Evolutionary conservation across 2,329 filamentous ascomycete genomes (phyloP), one percentile per base, ranked within the genome.

Genomic region (Penicillium paneum): DNA sequence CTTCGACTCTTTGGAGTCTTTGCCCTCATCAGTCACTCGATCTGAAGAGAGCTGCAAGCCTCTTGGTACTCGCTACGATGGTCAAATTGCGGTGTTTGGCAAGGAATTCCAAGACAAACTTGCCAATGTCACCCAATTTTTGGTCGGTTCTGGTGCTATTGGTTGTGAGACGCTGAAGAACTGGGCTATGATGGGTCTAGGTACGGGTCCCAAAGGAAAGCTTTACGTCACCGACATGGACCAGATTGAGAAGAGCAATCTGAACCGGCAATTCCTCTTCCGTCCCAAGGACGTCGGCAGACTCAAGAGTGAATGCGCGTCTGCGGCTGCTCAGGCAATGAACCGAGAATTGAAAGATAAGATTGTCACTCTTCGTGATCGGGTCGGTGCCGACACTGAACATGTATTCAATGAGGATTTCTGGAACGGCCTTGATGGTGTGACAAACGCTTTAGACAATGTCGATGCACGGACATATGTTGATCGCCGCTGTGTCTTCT

Each of bases 141-240:
- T 99, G 52, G 94, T 99, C 54, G 94, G 94, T 64, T 91, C 94
- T 43, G 94, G 94, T 66, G 94, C 95, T 60, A 99, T 99, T 72
- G 94, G 94, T 42, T 99, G 94, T 69, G 94, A 99, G 71, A 99
- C 97, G 89, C 79, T 99, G 64, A 99, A 99, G 84, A 97, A 97
- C 75, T 99, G 94, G 92, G 93, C 95, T 34, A 95, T 99, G 92
- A 96, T 97, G 72, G 94, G 94, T 63, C 80, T 99, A 29, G 93
- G 88, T 41, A 90, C 89, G 42, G 94, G 94, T 4, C 90, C 91
- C 3, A 83, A 91, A 45, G 94, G 94, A 66, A 88, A 89, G 74
- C 95, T 99, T 67, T 90, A 80, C 55, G 89, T 99, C 46, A 97
- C 95, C 13, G 94, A 99, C 71, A 97, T 96, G 86, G 94, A 99